Evolutionary conservation across 805 yeast species (phyloP), one percentile per base, ranked within the genome.

Genomic region (Millerago galiae): DNA sequence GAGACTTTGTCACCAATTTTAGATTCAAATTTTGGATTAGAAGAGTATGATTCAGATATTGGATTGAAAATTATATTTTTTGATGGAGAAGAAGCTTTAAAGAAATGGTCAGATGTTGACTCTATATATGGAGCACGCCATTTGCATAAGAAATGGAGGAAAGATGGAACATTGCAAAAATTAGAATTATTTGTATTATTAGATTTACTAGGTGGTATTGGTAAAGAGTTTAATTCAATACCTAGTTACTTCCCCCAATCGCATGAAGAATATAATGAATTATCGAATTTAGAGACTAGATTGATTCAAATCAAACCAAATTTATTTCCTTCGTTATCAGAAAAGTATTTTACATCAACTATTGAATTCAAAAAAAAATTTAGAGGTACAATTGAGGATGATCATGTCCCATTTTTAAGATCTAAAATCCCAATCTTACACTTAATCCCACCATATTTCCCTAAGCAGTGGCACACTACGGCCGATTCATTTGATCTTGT

Each of bases 31-130:
- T 34, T 42, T 15, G 5, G 24, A 9, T 41, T 25, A 8, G 50
- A 42, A 3, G 46, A 48, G 38, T 24, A 43, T 17, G 50, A 46
- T 9, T 34, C 45, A 8, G 48, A 46, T 11, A 36, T 50, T n/a
- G 79, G 78, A 0, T 35, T 76, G 4, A 74, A 72, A 48, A 55
- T 76, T 8, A 59, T 77, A 0, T 77, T 77, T 49, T 74, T 76
- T 41, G 83, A 77, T 48, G 83, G 83, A 4, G 83, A 77, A 52
- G 83, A 78, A 51, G 81, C 83, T 0, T 46, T 75, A n/a, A 60
- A 59, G 2, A 51, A 61, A n/a, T 77, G 83, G 83, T 53, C 70
- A 2, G 64, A 60, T 8, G 52, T 59, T 0, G 83, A 77, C 46
- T 76, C 81, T 1, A 60, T 76, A 1, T 77, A 78, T 51, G 83